Conservation (phyloP, 306 rosid species). For the Vigna reflexopilosa region DNA sequence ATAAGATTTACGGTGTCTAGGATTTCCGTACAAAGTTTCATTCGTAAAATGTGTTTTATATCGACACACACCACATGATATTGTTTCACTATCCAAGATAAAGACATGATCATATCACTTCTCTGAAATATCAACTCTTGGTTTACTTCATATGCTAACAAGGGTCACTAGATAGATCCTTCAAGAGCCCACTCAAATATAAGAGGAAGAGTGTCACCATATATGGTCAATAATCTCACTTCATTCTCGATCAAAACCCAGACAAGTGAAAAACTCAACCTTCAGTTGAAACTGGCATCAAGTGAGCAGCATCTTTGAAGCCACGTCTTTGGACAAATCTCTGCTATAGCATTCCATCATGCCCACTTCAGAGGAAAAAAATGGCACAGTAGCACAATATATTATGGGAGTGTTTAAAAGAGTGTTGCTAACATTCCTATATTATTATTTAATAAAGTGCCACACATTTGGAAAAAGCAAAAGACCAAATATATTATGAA, state of each 20-base stretch:
- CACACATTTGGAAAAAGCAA: neutral
- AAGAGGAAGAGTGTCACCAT: slow-evolving; percentile 11
- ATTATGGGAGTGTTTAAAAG: no score
- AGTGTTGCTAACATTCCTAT: neutral
- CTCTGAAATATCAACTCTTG: neutral
- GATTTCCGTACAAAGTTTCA: neutral
- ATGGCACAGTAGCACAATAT: neutral
- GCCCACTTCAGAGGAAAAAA: slow-evolving; percentile 8
- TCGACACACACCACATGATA: neutral
- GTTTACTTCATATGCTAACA: slow-evolving; percentile 24
- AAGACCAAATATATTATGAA: slow-evolving; percentile 12
- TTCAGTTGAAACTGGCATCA: neutral
- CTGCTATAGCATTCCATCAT: neutral
- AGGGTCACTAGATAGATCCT: slow-evolving; percentile 13
- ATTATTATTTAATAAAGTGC: slow-evolving; percentile 1
- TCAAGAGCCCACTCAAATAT: slow-evolving; percentile 10
- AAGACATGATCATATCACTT: slow-evolving; percentile 15
- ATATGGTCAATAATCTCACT: neutral
- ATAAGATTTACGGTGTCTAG: slow-evolving; percentile 1
- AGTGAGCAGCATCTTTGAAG: slow-evolving; percentile 18
- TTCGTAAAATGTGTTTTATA: slow-evolving; percentile 5
- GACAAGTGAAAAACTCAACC: neutral
- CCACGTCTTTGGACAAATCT: slow-evolving; percentile 12
- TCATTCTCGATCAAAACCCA: slow-evolving; percentile 33
- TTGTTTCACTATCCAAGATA: neutral